These are phyloP conservation scores for Lolium multiflorum DNA, from an alignment of 176 grass and related monocot species.

Conservation along the genomic window DNA sequence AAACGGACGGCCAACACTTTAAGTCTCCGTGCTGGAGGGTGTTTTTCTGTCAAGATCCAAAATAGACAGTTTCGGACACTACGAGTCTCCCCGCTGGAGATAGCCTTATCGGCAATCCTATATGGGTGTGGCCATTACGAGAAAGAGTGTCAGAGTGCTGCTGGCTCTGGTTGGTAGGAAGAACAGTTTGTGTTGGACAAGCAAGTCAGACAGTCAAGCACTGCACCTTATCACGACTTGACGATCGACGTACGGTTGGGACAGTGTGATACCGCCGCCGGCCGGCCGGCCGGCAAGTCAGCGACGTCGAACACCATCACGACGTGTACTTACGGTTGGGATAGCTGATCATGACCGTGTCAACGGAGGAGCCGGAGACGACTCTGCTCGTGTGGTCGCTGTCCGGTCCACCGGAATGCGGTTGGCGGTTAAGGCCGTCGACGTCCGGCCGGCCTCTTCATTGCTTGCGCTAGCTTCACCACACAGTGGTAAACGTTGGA, in stretches of 20 bases:
- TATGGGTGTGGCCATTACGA: no score
- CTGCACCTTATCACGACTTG: not conserved
- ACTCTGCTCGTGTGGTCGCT: not conserved
- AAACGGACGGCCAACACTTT: no score
- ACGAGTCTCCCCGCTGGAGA: no score
- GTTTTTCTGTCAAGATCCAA: no score
- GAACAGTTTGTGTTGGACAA: not conserved
- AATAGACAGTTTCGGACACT: no score
- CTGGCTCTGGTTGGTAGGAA: not conserved
- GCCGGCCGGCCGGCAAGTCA: slow-evolving; percentile 5
- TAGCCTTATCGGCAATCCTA: no score
- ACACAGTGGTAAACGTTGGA: not conserved
- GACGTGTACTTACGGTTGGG: not conserved
- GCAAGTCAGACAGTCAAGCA: not conserved
- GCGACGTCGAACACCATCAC: not conserved
- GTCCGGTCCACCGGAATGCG: not conserved
- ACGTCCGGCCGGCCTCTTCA: slow-evolving; percentile 32
- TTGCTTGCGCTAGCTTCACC: not conserved
- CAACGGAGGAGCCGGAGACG: not conserved
- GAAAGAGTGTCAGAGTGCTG: no score
- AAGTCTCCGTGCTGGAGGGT: no score
- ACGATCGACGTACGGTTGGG: not conserved
- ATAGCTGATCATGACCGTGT: not conserved
- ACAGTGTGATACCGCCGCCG: not conserved
- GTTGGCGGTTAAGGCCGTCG: slow-evolving; percentile 27